A percentile compares a stretch with the other conserved stretches of the same genome.
These are phyloP conservation scores for Heracleum sosnowskyi DNA, from an alignment of 129 eudicot species.

Conservation along the genomic window DNA sequence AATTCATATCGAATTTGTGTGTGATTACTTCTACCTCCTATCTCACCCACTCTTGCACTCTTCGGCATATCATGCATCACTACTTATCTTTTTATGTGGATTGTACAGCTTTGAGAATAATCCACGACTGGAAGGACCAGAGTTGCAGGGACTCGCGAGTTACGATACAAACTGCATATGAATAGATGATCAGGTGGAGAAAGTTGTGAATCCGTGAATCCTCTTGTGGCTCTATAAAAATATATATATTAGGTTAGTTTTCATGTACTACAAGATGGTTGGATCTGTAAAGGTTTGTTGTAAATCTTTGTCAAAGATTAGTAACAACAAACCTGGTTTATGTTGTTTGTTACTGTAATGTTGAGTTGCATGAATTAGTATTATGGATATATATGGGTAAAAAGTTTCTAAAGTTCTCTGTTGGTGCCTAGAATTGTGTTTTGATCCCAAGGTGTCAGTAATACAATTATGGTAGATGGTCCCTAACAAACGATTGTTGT, in stretches of 20 bases:
- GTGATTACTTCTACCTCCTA: neutral
- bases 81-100: neutral
- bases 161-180: conserved; percentile 84
- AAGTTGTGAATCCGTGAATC: conserved; percentile 13
- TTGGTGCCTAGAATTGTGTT: neutral
- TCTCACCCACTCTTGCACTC: neutral
- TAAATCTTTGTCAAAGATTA: neutral
- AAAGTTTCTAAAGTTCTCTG: neutral
- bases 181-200: conserved; percentile 10
- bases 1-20: neutral
- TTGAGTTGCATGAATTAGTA: neutral
- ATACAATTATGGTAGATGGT: too few relatives aligned
- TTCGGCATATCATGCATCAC: neutral
- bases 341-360: neutral
- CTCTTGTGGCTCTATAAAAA: neutral
- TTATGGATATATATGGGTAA: neutral
- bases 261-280: neutral
- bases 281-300: neutral
- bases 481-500: too few relatives aligned
- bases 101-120: conserved; percentile 86
- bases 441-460: neutral
- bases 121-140: conserved; percentile 96
- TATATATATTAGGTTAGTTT: neutral
- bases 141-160: conserved; percentile 80
- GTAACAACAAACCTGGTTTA: neutral